A percentile compares a stretch with the other conserved stretches of the same genome.
Conservation (phyloP, 306 rosid species). For the Gastrolobium villosum region DNA sequence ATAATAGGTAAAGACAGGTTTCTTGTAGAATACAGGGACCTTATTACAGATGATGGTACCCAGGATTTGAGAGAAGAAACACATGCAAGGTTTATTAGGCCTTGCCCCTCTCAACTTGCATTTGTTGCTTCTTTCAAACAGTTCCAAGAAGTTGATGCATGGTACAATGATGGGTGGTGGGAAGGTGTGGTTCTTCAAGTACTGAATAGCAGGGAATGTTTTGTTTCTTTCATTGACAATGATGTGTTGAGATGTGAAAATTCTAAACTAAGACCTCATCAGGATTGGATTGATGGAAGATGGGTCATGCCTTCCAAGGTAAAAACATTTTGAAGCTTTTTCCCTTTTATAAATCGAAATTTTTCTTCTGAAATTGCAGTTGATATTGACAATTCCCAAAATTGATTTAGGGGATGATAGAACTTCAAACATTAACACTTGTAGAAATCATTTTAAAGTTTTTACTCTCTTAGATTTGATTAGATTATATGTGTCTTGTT, state of each 20-base stretch:
- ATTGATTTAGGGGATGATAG: no score
- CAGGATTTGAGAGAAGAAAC: constrained; percentile 55
- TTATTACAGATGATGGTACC: constrained; percentile 51
- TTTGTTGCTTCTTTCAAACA: constrained; percentile 29
- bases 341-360: no score
- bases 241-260: no score
- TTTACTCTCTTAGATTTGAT: not conserved
- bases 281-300: no score
- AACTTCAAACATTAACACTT: no score
- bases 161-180: constrained; percentile 76
- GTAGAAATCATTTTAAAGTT: no score
- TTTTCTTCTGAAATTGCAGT: no score
- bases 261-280: no score
- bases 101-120: constrained; percentile 55
- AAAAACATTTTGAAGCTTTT: no score
- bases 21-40: constrained; percentile 55
- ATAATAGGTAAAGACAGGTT: constrained; percentile 48
- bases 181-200: constrained; percentile 57
- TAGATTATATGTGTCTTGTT: constrained; percentile 27
- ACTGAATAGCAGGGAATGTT: not conserved
- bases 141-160: constrained; percentile 60
- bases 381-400: no score
- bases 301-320: no score
- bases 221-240: no score
- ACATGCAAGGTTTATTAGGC: constrained; percentile 51